phyloP scores from a whole-genome alignment of 2,329 filamentous ascomycete species.

The Fusarium palustre region DNA sequence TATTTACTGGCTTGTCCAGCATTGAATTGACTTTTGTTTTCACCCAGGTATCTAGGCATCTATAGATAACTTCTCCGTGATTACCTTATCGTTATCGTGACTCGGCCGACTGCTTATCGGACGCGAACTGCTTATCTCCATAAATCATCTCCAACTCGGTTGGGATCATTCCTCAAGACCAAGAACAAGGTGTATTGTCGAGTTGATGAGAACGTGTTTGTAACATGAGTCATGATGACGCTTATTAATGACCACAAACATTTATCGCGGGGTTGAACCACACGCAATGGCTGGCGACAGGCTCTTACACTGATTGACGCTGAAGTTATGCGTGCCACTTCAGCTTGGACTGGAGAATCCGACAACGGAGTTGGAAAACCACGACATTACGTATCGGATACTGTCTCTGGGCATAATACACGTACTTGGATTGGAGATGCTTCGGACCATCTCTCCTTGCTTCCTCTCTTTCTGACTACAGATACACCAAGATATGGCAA shows the following conservation, averaged over 20 bases:
- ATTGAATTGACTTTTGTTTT: not conserved
- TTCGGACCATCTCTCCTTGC: not conserved
- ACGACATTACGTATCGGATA: not conserved
- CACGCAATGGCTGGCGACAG: rapidly evolving
- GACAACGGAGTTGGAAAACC: not conserved
- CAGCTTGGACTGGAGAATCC: not conserved
- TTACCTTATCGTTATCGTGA: not conserved
- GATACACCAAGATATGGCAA: not conserved
- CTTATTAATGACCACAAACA: not conserved
- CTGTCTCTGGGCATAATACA: rapidly evolving
- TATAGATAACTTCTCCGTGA: not conserved
- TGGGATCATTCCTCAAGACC: not conserved
- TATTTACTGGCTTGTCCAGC: not conserved
- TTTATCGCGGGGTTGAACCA: not conserved
- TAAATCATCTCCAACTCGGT: not conserved
- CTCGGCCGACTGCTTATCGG: not conserved
- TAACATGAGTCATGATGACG: not conserved
- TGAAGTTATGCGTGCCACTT: not conserved
- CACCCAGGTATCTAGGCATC: not conserved
- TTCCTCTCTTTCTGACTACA: rapidly evolving
- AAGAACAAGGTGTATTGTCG: not conserved
- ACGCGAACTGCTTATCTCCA: not conserved
- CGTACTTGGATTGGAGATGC: rapidly evolving
- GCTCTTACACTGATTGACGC: rapidly evolving
- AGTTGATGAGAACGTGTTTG: not conserved